phyloP scores from a whole-genome alignment of 805 yeast species.

The Yamadazyma tumulicola region DNA sequence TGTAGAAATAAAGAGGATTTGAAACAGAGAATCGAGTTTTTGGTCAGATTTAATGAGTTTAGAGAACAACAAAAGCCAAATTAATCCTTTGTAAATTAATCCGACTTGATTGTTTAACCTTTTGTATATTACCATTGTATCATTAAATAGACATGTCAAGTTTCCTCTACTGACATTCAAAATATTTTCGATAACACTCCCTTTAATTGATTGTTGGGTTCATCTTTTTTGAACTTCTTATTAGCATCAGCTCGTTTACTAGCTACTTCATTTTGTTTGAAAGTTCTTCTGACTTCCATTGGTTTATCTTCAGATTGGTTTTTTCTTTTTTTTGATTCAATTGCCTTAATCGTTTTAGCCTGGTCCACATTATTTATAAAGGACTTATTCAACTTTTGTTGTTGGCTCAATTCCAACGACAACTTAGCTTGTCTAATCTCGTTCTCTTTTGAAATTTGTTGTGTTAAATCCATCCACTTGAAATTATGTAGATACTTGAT shows the following conservation, averaged over 20 bases:
- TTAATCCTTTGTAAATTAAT: background rate
- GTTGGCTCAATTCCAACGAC: slow-evolving; percentile 85
- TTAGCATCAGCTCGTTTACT: slow-evolving; percentile 66
- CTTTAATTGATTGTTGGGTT: slow-evolving; percentile 38
- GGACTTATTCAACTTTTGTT: slow-evolving; percentile 78
- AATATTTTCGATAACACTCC: slow-evolving; percentile 54
- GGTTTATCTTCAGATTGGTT: slow-evolving; percentile 15
- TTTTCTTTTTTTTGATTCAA: slow-evolving; percentile 45
- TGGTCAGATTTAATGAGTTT: slow-evolving; percentile 7
- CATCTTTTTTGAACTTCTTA: slow-evolving; percentile 39
- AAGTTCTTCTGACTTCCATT: slow-evolving; percentile 46
- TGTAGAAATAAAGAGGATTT: slow-evolving; percentile 23
- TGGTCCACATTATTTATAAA: slow-evolving; percentile 82
- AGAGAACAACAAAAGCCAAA: background rate
- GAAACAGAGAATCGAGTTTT: slow-evolving; percentile 26
- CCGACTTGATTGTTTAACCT: background rate
- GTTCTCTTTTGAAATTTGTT: slow-evolving; percentile 85
- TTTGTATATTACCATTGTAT: slow-evolving; percentile 9
- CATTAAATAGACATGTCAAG: slow-evolving; percentile 3
- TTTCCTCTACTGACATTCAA: no score
- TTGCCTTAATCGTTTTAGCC: slow-evolving; percentile 74
- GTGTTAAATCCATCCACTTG: slow-evolving; percentile 94
- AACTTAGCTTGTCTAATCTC: slow-evolving; percentile 85
- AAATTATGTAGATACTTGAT: slow-evolving; percentile 86
- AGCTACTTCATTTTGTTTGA: slow-evolving; percentile 66